Evolutionary conservation across 768 basidiomycete species (phyloP), one percentile per base, ranked within the genome.

Genomic region (Termitomyces bulborhizus): DNA sequence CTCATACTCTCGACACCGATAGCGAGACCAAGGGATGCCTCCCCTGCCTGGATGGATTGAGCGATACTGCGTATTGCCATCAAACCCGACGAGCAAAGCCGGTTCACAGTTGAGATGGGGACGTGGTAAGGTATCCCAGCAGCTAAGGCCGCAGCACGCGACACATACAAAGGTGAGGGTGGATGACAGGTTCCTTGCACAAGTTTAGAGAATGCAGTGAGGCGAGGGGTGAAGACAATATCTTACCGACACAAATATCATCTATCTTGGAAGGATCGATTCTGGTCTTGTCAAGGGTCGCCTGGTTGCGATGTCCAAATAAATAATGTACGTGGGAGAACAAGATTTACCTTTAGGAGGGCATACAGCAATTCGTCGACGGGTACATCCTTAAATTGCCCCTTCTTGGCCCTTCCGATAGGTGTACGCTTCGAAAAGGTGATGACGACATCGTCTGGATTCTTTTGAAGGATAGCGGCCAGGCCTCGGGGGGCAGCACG

Each of bases 1-100:
- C 84, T 83, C 90, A 93, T 92, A 68, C 86, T 93, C 63, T 93
- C 90, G 9, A 81, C 83, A 16, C 88, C 90, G 29, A 85, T 77
- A 3, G 93, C 96, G 51, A 98, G 73, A 24, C 96, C 96, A 43
- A 98, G 76, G 27, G 89, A 85, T 27, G 86, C 85, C 64, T 98
- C 92, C 24, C 90, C 88, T 6, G 84, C 71, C 58, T 85, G 79
- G 61, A 98, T 94, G 54, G 88, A 80, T 68, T 96, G 88, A 16
- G 94, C 93, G 48, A 98, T 89, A 65, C 77, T 84, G 56, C 90
- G 84, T 58, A 98, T 86, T n/a, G 96, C 88, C 82, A 95, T 92
- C 47, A 98, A 77, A 24, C 95, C 94, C 0, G 93, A 95, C 2
- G 93, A 90, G 70, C 96, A 99, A 48, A 98, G 80, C 54, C 96